Base-by-base conservation (phyloP, 1,284 basidiomycete species). In the Melampsora americana region DNA sequence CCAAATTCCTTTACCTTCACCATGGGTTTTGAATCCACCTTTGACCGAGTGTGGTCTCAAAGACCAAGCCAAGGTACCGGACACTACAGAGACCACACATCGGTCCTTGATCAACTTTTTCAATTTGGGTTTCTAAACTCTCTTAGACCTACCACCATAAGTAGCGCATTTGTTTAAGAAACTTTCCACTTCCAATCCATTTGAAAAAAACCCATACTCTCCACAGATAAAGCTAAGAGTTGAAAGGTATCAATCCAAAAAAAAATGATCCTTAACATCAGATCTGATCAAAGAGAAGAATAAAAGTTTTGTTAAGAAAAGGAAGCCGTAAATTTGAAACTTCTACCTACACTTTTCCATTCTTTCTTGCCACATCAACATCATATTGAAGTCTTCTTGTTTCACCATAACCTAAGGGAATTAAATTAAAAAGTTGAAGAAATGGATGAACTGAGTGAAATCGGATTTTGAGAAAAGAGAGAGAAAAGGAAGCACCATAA, bases 11-110 rank as follows among this genome's bases (percentile, higher is more conserved):
- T 80, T 69, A 0, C 80, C 81, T 61, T 82, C 81, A 5, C 79
- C 78, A 44, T 82, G 81, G 20, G 80, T 81, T 61, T 80, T 81
- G 80, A 81, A 81, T 1, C 82, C 82, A 2, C 82, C 82, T 5
- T 75, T 32, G 12, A 77, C 71, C 1, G 81, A 79, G 23, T 80
- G 80, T 0, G 81, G 81, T 0, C 82, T 78, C 18, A 82, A 70
- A 6, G 79, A 80, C 82, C 82, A 83, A 6, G 80, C 79, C 56
- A 79, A 0, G 79, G 81, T 28, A 75, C 79, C 28, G 68, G 61
- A 42, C 11, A n/a, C 42, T 28, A 18, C 2, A 66, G 26, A 42
- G 11, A 42, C 5, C 39, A 1, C 39, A 42, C 39, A 11, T 5
- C 12, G 39, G 12, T 42, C 6, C 12, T 42, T 42, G 39, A 12